Base-by-base conservation (phyloP, 83 land plant genomes). In the Diphasiastrum complanatum region DNA sequence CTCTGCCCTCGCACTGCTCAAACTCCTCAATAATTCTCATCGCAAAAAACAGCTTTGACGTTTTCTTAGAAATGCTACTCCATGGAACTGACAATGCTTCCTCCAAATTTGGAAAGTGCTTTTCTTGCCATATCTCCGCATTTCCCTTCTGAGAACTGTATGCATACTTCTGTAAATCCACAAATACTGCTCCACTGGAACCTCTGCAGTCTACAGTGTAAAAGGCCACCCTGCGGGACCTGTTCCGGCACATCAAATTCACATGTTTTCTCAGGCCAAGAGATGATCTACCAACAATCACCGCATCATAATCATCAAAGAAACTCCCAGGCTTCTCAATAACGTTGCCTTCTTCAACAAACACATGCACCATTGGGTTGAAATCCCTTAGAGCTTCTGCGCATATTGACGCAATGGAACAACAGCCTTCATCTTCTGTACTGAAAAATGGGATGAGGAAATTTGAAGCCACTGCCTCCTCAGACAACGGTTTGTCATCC, bases 331-430 rank as follows among this genome's bases (percentile, higher is more conserved):
- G 78, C 64, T 81, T 81, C 38, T 75, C 71, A n/a, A 78, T 18
- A 25, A 81, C 33, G 37, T 75, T 67, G 50, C 91, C 96, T 78
- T 86, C 80, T 69, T 82, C 81, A 16, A 75, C 74, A 3, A 82
- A 75, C 50, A 92, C 98, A 24, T 71, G 78, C 34, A 92, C 98
- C 96, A 88, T 92, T 2, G 95, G 91, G 63, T 92, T 92, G 64
- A 85, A 92, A 51, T 92, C 96, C 57, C 78, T 79, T 62, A 92
- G 70, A 38, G 98, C 81, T 28, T 82, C 79, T 51, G 80, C 81
- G 46, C 96, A 92, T 22, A 77, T 53, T 73, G 81, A 84, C 20
- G 96, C 81, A 47, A 92, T 47, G 6, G 80, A 60, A 45, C 38
- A 79, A 35, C 75, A 83, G 11, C 29, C 33, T 8, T 45, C 47